Conservation (phyloP, 1,284 basidiomycete species). For the Leccinum holopus region DNA sequence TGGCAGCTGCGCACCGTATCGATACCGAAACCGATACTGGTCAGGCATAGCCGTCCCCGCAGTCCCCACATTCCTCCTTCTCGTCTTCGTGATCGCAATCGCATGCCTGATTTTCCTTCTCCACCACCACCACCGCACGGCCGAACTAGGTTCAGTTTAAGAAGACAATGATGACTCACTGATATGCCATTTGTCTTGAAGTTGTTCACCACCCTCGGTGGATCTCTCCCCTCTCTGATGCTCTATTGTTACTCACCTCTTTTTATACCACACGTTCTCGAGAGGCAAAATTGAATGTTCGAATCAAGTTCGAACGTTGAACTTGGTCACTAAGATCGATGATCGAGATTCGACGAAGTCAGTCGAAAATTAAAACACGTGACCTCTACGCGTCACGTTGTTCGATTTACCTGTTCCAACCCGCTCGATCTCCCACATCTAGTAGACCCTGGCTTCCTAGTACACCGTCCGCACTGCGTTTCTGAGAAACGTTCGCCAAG, state of each 20-base stretch:
- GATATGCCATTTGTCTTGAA: neutral
- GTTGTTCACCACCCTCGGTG: neutral
- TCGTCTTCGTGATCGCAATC: neutral
- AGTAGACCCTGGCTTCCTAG: neutral
- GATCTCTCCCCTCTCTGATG: neutral
- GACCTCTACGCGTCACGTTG: slow-evolving; percentile 3
- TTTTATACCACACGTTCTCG: neutral
- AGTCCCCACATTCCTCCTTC: neutral
- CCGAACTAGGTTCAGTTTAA: neutral
- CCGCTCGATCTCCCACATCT: neutral
- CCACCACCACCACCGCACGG: neutral
- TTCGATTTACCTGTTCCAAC: neutral
- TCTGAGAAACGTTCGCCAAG: neutral
- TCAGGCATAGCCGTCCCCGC: neutral
- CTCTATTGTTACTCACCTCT: neutral
- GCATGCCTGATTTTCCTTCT: neutral
- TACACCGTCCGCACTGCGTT: slow-evolving; percentile 54
- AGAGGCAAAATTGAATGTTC: neutral
- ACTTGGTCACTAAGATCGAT: too few species aligned
- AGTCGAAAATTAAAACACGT: slow-evolving; percentile 20
- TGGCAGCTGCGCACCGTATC: neutral
- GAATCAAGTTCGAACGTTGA: neutral
- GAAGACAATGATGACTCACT: neutral
- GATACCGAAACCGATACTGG: neutral
- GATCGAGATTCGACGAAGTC: too few species aligned